Percentiles rank a stretch among this genome's conserved stretches.
These are phyloP conservation scores for Fusarium secorum DNA, from an alignment of 2,329 filamentous ascomycete species.

Conservation along the genomic window DNA sequence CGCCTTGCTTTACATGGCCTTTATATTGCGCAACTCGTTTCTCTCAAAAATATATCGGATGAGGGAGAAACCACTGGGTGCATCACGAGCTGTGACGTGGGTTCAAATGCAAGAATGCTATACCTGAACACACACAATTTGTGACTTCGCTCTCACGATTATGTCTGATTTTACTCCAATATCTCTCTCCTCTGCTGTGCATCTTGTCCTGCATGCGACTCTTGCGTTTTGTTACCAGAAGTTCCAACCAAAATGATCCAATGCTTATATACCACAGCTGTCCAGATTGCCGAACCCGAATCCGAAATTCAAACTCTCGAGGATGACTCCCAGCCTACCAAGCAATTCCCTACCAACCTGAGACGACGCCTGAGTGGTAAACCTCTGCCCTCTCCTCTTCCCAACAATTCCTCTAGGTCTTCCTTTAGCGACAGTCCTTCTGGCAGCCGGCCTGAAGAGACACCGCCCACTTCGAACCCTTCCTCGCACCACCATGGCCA, in stretches of 20 bases:
- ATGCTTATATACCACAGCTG: conserved; percentile 51
- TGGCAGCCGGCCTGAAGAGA: conserved; percentile 42
- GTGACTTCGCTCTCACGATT: background rate
- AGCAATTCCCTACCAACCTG: conserved; percentile 46
- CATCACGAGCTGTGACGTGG: background rate
- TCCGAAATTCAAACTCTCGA: conserved; percentile 45
- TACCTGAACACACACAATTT: background rate
- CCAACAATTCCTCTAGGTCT: conserved; percentile 53
- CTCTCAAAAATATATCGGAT: conserved; percentile 2
- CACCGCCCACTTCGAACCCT: conserved; percentile 27
- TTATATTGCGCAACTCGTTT: background rate
- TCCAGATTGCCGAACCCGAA: conserved; percentile 65
- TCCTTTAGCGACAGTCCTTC: conserved; percentile 52
- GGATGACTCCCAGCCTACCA: conserved; percentile 44
- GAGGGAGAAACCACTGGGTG: background rate
- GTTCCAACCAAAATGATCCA: background rate
- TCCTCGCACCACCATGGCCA: conserved; percentile 37
- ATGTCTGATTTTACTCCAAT: conserved; percentile 9
- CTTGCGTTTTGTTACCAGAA: background rate
- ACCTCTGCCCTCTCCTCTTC: conserved; percentile 38
- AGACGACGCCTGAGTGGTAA: conserved; percentile 48
- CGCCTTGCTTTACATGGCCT: background rate
- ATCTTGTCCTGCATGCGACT: background rate
- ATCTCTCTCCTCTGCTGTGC: background rate
- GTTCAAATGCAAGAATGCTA: background rate